Evolutionary conservation across 768 basidiomycete species (phyloP).

Genomic region (Mycena venus): DNA sequence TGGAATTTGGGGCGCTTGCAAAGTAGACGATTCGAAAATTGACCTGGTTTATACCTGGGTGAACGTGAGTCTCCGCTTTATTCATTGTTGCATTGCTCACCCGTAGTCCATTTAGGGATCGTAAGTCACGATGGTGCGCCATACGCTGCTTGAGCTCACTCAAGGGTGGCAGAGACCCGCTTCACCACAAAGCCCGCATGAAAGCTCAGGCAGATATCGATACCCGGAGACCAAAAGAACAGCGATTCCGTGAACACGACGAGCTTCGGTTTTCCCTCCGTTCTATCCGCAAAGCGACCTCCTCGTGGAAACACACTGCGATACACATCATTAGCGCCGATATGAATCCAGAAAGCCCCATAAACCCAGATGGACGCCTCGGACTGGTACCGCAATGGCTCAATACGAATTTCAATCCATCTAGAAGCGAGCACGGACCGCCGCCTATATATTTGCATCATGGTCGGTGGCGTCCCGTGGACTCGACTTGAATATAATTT

Average conservation of each 20-base stretch:
- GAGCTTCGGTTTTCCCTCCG: conserved; percentile 52
- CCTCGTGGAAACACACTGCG: conserved; percentile 35
- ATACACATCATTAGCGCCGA: conserved; percentile 50
- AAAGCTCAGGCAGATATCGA: neutral
- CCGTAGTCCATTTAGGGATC: neutral
- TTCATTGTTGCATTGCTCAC: neutral
- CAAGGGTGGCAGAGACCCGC: neutral
- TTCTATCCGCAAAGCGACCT: conserved; percentile 44
- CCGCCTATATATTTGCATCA: conserved; percentile 44
- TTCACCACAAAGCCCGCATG: neutral
- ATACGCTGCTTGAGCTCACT: neutral
- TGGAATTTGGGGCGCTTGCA: conserved; percentile 13
- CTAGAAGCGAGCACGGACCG: conserved; percentile 38
- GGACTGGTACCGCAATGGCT: conserved; percentile 58
- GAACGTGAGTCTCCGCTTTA: neutral
- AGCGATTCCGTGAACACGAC: conserved; percentile 49
- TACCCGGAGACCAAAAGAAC: conserved; percentile 8
- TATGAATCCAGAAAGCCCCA: conserved; percentile 38
- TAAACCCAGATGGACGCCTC: conserved; percentile 35
- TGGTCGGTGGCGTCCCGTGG: conserved; percentile 40
- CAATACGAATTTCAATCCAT: conserved; percentile 30
- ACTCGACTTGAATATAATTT: conserved; percentile 39
- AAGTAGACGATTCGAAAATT: conserved; percentile 7
- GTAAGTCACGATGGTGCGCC: neutral
- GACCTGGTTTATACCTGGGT: conserved; percentile 24